phyloP scores from a whole-genome alignment of 2,329 filamentous ascomycete species.

The Alternaria atra region DNA sequence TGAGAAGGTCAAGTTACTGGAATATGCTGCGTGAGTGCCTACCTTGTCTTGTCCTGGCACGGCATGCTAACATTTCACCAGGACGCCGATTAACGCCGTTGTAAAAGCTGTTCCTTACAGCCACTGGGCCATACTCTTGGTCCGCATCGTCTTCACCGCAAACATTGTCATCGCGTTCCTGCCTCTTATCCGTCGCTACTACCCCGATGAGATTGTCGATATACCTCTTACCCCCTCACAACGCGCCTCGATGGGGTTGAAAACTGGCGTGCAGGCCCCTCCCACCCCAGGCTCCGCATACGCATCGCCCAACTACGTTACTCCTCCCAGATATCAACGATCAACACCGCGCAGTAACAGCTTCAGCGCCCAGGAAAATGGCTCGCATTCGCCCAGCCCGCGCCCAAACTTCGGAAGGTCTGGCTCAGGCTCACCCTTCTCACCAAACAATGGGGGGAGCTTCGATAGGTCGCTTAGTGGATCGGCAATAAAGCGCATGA shows the following conservation, averaged over 20 bases:
- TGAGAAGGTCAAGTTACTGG: conserved; percentile 30
- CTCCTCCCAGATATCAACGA: conserved; percentile 85
- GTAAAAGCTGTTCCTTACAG: conserved; percentile 48
- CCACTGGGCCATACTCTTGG: conserved; percentile 52
- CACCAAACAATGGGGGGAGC: conserved; percentile 60
- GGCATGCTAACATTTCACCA: conserved; percentile 32
- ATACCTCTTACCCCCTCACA: conserved; percentile 92
- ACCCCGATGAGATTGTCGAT: conserved; percentile 78
- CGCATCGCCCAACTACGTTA: conserved; percentile 70
- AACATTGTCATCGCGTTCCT: conserved; percentile 77
- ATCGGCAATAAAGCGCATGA: conserved; percentile 65
- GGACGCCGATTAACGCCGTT: conserved; percentile 49
- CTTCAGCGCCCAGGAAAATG: conserved; percentile 57
- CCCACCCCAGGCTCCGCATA: conserved; percentile 68
- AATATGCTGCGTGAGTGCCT: conserved; percentile 33
- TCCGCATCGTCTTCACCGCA: conserved; percentile 63
- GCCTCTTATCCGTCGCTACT: conserved; percentile 72
- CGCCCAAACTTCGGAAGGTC: conserved; percentile 37
- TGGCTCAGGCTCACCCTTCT: conserved; percentile 57
- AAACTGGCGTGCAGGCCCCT: conserved; percentile 67
- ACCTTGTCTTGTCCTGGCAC: neutral
- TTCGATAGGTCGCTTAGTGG: conserved; percentile 72
- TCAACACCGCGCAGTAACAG: conserved; percentile 73
- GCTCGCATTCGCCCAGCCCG: conserved; percentile 65
- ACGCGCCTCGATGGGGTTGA: conserved; percentile 82